phyloP scores from a whole-genome alignment of 1,284 basidiomycete species.

The Austropuccinia psidii region DNA sequence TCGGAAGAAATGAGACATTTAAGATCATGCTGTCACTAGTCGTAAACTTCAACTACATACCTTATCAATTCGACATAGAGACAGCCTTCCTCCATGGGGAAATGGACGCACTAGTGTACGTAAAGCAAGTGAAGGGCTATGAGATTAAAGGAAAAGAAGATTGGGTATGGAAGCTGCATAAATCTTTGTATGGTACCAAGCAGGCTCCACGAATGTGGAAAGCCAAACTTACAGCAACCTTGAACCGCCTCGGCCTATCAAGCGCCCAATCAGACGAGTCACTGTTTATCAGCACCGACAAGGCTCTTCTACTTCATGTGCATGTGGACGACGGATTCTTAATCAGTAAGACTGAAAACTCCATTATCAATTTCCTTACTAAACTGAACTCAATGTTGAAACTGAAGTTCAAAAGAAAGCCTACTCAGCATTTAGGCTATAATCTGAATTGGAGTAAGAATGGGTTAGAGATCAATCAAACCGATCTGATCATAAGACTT shows the following conservation, averaged over 20 bases:
- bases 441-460: background rate
- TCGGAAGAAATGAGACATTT: too few relatives aligned
- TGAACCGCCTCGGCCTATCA: background rate
- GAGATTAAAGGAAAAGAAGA: too few relatives aligned
- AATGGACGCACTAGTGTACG: too few relatives aligned
- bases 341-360: too few relatives aligned
- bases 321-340: conserved; percentile 6
- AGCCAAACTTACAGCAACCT: background rate
- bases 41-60: too few relatives aligned
- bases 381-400: background rate
- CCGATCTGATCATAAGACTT: background rate
- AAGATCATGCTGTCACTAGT: too few relatives aligned
- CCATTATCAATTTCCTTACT: too few relatives aligned
- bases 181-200: background rate
- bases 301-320: background rate
- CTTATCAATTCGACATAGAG: too few relatives aligned
- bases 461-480: background rate
- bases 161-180: too few relatives aligned
- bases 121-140: too few relatives aligned
- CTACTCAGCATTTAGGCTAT: background rate
- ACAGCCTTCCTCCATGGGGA: too few relatives aligned
- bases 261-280: too few relatives aligned
- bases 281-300: background rate
- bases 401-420: background rate
- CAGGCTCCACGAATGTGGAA: background rate